These are phyloP conservation scores for Fagopyrum esculentum DNA, from an alignment of 148 eudicot genomes.

Conservation along the genomic window DNA sequence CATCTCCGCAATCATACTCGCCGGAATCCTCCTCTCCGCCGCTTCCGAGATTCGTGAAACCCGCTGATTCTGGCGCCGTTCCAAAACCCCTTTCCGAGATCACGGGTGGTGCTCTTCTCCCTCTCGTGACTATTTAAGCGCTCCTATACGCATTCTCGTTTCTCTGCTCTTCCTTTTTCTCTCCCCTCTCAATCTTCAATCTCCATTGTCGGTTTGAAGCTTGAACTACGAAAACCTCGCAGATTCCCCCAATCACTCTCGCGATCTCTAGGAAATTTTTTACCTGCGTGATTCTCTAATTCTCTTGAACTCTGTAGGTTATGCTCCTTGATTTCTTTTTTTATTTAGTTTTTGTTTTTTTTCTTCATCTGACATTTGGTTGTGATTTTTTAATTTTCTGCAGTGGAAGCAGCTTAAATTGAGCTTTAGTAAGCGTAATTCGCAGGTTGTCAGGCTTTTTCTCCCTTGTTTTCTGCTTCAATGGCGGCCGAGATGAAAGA, in stretches of 20 bases:
- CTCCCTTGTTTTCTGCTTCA: neutral
- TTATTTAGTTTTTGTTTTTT: neutral
- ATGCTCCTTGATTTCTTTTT: neutral
- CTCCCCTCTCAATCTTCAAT: neutral
- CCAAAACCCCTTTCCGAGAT: conserved; percentile 51
- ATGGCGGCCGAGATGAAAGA: conserved; percentile 10
- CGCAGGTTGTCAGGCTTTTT: neutral
- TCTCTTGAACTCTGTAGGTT: neutral
- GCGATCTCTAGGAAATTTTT: neutral
- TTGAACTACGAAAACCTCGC: neutral
- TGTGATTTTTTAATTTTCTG: neutral
- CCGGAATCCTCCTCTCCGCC: conserved; percentile 24
- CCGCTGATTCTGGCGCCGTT: conserved; percentile 78
- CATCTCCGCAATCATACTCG: conserved; percentile 51
- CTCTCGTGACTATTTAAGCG: neutral
- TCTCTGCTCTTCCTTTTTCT: neutral
- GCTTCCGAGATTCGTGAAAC: conserved; percentile 86
- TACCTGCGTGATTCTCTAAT: neutral
- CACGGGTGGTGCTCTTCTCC: neutral
- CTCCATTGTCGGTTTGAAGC: neutral
- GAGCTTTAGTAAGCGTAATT: neutral
- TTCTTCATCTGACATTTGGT: neutral
- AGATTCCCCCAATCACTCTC: neutral
- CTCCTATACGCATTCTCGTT: neutral
- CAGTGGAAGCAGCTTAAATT: neutral